Evolutionary conservation across 2,329 filamentous ascomycete genomes (phyloP), one percentile per base, ranked within the genome.

Genomic region (Biscogniauxia marginata): DNA sequence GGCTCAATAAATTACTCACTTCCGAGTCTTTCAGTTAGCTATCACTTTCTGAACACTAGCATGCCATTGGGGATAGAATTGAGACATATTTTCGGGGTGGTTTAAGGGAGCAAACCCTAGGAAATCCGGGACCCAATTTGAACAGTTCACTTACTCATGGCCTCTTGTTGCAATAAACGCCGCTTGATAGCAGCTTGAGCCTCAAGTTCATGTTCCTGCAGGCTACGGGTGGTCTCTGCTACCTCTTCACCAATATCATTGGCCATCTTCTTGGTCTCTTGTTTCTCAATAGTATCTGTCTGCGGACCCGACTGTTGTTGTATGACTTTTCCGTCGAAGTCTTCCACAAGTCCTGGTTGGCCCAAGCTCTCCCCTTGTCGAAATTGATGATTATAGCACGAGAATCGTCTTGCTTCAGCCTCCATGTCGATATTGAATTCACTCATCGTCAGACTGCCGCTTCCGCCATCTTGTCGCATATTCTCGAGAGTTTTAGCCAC

Each of bases 401-500:
- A 59, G 18, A 58, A 45, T 45, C 53, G 50, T 43, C 49, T 54
- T n/a, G 55, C 58, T 54, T 64, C 62, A 11, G 49, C 48, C 25
- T 63, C 58, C 53, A 54, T 58, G 49, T 64, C 62, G 18, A 63
- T 47, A 7, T 63, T 57, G 46, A 64, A 64, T 16, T 64, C 62
- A 24, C 58, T 61, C 62, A 63, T 63, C 24, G 25, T 57, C 19
- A 64, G 18, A 19, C 51, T 43, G 7, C 30, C 18, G 16, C 48
- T 23, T 30, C n/a, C 22, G 21, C 46, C 46, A 18, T 25, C 46
- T 49, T 25, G 54, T 21, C 57, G 57, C 59, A 63, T 60, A 24
- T 62, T 54, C 19, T 63, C 61, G 1, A 63, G 52, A 6, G 61
- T 63, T 49, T 53, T 55, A 9, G 54, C 56, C 57, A 63, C 59